Base-by-base conservation (phyloP, 768 basidiomycete species). In the Mycena venus region DNA sequence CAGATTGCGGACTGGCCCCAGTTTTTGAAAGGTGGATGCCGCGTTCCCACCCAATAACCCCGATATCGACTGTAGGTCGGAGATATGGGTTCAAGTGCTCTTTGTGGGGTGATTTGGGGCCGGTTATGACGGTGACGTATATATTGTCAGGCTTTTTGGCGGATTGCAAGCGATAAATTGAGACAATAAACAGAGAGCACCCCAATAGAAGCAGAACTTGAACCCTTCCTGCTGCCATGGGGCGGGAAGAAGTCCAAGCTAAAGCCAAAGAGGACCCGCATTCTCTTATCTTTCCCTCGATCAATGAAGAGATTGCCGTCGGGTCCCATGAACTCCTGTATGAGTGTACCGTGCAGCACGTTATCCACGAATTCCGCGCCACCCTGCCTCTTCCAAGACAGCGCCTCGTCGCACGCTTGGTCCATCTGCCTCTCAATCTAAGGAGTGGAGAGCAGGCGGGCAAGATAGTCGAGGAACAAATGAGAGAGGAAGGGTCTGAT, bases 221-320 rank as follows among this genome's bases (percentile, higher is more conserved):
- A n/a, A n/a, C n/a, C n/a, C n/a, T n/a, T n/a, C n/a, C 19, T 53
- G 23, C 70, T 76, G 4, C 78, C 79, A 58, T 82, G 49, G 1
- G 80, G 61, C 32, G 80, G 79, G 76, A 85, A 83, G 36, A 79
- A 81, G 59, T 84, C 78, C 4, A 82, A 21, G 36, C 80, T 75
- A 0, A 82, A 62, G 2, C 64, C 73, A 38, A 81, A 81, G 2
- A 77, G 68, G 17, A 77, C 38, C 1, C 74, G 47, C n/a, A 79
- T 71, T 42, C 60, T 59, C 44, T 59, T 59, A 3, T 60, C 40
- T 56, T 63, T 27, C 17, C 70, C 61, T 44, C 76, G 34, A 59
- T 73, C 72, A 32, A 79, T 64, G 62, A 78, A 79, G 29, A 63
- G 17, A 21, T 63, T 63, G 61, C 61, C 61, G 29, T 63, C 19